A percentile compares a stretch with the other conserved stretches of the same genome.
Conservation (phyloP, 495 filamentous ascomycete species). For the Tuber umbilicatum region DNA sequence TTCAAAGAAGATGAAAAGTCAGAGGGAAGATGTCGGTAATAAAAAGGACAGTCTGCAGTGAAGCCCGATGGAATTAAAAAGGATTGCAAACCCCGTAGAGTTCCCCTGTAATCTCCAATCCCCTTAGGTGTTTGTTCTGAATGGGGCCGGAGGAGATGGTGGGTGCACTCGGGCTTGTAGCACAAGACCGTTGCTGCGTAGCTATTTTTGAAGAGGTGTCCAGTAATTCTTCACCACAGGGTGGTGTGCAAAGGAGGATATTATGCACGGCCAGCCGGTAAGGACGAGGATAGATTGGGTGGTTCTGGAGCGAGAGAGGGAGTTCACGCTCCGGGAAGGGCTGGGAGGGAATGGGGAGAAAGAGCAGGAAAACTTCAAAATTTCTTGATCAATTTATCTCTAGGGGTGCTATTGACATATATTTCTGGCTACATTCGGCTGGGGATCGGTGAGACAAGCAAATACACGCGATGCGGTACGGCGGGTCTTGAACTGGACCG, state of each 20-base stretch:
- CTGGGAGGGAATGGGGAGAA: neutral
- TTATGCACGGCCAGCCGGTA: constrained; percentile 35
- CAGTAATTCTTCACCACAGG: constrained; percentile 17
- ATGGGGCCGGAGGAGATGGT: constrained; percentile 7
- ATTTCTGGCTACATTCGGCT: constrained; percentile 35
- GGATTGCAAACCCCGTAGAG: constrained; percentile 5
- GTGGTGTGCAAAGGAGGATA: constrained; percentile 10
- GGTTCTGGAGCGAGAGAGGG: constrained; percentile 2
- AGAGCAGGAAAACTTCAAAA: neutral
- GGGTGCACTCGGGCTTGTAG: constrained; percentile 21
- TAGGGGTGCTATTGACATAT: constrained; percentile 31
- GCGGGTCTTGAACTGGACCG: neutral
- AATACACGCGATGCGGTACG: constrained; percentile 26
- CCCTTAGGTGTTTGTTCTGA: neutral
- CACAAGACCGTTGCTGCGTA: constrained; percentile 24
- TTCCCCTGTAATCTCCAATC: constrained; percentile 17
- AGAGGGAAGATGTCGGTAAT: constrained; percentile 11
- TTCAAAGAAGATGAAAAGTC: neutral
- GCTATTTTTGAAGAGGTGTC: constrained; percentile 31
- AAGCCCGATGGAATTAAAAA: constrained; percentile 5
- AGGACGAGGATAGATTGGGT: constrained; percentile 15
- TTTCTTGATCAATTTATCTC: constrained; percentile 26
- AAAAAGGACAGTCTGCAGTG: constrained; percentile 7
- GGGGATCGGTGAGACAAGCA: constrained; percentile 34
- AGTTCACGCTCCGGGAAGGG: constrained; percentile 1